A percentile compares a stretch with the other conserved stretches of the same genome.
Conservation (phyloP, 2,329 filamentous ascomycete species). For the Neodidymelliopsis sp. region DNA sequence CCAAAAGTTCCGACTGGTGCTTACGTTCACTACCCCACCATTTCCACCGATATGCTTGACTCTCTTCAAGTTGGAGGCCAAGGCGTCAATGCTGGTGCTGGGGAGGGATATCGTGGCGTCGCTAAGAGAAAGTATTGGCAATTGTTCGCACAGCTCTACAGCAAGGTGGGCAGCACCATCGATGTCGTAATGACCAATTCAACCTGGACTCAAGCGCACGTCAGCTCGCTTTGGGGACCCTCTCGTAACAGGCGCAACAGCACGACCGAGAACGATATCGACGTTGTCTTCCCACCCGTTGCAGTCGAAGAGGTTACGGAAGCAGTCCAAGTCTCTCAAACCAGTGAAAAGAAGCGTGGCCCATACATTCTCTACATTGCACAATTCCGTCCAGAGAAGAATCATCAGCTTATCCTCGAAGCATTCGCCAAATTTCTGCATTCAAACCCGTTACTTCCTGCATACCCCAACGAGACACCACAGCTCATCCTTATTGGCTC, state of each 20-base stretch:
- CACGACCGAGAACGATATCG: conserved; percentile 65
- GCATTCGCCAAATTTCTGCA: conserved; percentile 79
- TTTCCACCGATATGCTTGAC: conserved; percentile 95
- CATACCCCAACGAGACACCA: conserved; percentile 60
- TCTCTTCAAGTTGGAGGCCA: conserved; percentile 69
- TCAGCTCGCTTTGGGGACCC: conserved; percentile 78
- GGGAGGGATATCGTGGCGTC: conserved; percentile 72
- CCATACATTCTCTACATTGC: conserved; percentile 88
- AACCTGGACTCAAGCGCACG: conserved; percentile 83
- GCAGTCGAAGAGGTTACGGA: conserved; percentile 84
- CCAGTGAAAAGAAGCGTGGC: conserved; percentile 73
- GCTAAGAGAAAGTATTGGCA: conserved; percentile 87
- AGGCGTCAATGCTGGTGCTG: conserved; percentile 84
- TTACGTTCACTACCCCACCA: conserved; percentile 98
- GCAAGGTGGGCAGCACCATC: conserved; percentile 79
- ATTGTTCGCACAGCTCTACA: conserved; percentile 82
- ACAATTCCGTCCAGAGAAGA: conserved; percentile 97
- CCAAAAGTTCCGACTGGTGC: conserved; percentile 81
- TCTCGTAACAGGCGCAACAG: conserved; percentile 51
- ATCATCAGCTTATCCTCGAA: conserved; percentile 84
- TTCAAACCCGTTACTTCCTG: conserved; percentile 34
- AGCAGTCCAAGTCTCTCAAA: conserved; percentile 73
- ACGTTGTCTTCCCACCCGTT: conserved; percentile 89
- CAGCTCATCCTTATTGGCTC: conserved; percentile 87
- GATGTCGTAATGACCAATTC: conserved; percentile 99